These are phyloP conservation scores for Jamesozyma piceae DNA, from an alignment of 805 yeast genomes.

Conservation along the genomic window DNA sequence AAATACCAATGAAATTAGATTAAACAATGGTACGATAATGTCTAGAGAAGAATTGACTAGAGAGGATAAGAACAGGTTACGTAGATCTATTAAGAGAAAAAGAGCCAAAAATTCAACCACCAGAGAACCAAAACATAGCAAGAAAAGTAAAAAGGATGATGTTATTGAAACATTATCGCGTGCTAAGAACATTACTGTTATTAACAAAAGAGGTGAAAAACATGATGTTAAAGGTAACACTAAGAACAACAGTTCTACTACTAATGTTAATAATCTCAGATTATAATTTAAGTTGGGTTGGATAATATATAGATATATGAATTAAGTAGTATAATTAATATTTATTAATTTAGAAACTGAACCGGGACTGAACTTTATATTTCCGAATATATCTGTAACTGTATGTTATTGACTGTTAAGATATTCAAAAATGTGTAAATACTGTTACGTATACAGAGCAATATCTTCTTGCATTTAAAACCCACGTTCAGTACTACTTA, in stretches of 20 bases:
- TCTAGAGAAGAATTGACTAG: constrained; percentile 73
- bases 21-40: constrained; percentile 71
- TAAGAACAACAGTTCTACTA: constrained; percentile 26
- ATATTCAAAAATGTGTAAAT: background rate
- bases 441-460: too few species aligned
- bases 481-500: too few species aligned
- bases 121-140: constrained; percentile 27
- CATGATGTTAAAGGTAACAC: constrained; percentile 63
- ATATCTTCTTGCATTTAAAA: too few species aligned
- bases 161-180: constrained; percentile 61
- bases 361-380: background rate
- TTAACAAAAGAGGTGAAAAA: constrained; percentile 67
- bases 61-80: constrained; percentile 77
- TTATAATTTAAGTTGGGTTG: background rate
- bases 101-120: constrained; percentile 41
- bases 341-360: background rate
- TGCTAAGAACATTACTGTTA: constrained; percentile 70
- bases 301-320: background rate
- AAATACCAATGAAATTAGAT: constrained; percentile 51
- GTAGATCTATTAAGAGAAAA: constrained; percentile 80
- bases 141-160: constrained; percentile 47
- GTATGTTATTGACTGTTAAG: background rate
- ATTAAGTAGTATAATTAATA: background rate
- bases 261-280: constrained; percentile 3
- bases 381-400: background rate